Conservation (phyloP, 1,284 basidiomycete species). For the Earliella scabrosa region DNA sequence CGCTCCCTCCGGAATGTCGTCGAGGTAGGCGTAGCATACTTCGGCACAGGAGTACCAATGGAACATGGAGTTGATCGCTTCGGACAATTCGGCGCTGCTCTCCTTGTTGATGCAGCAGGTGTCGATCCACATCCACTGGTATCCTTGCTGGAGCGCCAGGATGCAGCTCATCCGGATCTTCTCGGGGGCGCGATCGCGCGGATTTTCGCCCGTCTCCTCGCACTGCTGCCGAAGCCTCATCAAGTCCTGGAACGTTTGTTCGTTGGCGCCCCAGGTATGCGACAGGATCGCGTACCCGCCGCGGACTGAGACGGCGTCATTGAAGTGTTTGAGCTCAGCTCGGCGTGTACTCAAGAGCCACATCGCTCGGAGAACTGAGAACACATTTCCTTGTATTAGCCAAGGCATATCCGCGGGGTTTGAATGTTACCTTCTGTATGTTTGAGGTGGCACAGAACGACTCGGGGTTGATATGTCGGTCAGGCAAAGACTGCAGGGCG, state of each 20-base stretch:
- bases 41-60: slow-evolving; percentile 4
- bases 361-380: too few species aligned
- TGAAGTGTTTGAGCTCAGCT: too few species aligned
- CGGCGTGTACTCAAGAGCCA: too few species aligned
- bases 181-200: slow-evolving; percentile 1
- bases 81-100: slow-evolving; percentile 14
- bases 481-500: too few species aligned
- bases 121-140: slow-evolving; percentile 12
- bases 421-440: neutral
- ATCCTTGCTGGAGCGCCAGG: slow-evolving; percentile 4
- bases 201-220: neutral
- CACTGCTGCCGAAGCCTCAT: neutral
- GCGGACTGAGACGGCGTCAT: neutral
- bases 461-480: too few species aligned
- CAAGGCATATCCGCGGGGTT: too few species aligned
- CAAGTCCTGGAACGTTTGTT: neutral
- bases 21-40: slow-evolving; percentile 12
- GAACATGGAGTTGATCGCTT: slow-evolving; percentile 18
- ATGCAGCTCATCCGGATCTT: slow-evolving; percentile 7
- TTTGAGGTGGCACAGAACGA: neutral
- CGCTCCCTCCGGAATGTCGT: neutral
- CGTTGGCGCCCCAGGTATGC: neutral
- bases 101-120: slow-evolving; percentile 16
- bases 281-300: slow-evolving; percentile 2
- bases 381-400: too few species aligned